These are phyloP conservation scores for Cucurbitaria berberidis DNA, from an alignment of 2,329 filamentous ascomycete genomes.

Conservation along the genomic window DNA sequence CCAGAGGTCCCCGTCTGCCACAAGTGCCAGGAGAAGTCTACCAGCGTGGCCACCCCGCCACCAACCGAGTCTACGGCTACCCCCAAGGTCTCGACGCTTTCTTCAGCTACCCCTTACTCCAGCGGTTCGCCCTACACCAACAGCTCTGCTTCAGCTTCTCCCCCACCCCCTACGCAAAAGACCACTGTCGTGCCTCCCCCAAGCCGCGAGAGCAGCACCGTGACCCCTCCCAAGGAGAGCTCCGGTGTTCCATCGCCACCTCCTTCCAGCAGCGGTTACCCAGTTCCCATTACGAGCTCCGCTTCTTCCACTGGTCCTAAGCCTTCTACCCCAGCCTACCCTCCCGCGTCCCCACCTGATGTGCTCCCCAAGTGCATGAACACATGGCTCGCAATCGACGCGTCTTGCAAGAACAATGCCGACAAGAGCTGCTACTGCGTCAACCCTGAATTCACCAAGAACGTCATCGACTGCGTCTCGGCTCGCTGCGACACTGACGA, in stretches of 20 bases:
- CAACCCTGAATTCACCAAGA: constrained; percentile 73
- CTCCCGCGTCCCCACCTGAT: constrained; percentile 59
- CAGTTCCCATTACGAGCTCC: constrained; percentile 11
- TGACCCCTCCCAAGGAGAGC: constrained; percentile 11
- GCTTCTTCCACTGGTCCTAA: constrained; percentile 15
- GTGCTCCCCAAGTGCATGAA: constrained; percentile 88
- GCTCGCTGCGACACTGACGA: constrained; percentile 70
- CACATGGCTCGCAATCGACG: constrained; percentile 76
- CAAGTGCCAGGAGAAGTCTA: constrained; percentile 12
- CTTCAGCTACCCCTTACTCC: constrained; percentile 5
- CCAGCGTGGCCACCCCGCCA: constrained; percentile 10
- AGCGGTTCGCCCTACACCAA: constrained; percentile 20
- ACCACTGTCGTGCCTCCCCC: constrained; percentile 9
- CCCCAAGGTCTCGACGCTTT: constrained; percentile 10
- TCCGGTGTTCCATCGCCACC: constrained; percentile 7
- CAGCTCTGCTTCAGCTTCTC: constrained; percentile 22
- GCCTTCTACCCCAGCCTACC: constrained; percentile 31
- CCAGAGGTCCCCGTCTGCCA: constrained; percentile 18
- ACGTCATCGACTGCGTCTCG: constrained; percentile 81
- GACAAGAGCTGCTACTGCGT: constrained; percentile 89
- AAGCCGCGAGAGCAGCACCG: constrained; percentile 8
- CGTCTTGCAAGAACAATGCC: constrained; percentile 82
- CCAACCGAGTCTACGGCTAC: constrained; percentile 9
- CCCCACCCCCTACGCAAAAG: constrained; percentile 10
- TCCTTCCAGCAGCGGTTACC: constrained; percentile 9